Evolutionary conservation across 495 filamentous ascomycete species (phyloP), one percentile per base, ranked within the genome.

Genomic region (Aspergillus panamensis): DNA sequence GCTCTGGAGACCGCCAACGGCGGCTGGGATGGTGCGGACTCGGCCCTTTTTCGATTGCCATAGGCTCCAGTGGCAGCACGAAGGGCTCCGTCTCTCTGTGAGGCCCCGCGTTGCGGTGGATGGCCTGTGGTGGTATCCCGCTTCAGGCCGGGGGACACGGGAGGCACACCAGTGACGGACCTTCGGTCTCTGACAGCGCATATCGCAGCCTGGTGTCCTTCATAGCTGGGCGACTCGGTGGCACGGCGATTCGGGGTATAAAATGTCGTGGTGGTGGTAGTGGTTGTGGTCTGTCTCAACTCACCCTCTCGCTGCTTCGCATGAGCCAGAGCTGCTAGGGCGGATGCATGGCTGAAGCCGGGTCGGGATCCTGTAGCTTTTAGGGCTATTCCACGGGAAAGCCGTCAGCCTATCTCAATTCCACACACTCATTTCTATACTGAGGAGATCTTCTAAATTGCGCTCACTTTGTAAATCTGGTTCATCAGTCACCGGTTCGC

Each of bases 271-370:
- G 84, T 32, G 84, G 16, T 20, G n/a, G 42, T 20, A 8, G 81
- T 21, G 25, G 25, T 25, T 25, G 25, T 25, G 25, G 82, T 67
- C 16, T 82, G 82, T 35, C 77, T 73, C 33, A 84, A 64, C 66
- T 84, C 81, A 29, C 81, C 71, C 0, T 82, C 68, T 61, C 82
- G 87, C 53, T 81, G 80, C 62, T 85, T 85, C 25, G 84, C 77
- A 78, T 90, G 87, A 25, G 89, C 89, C 16, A 94, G 75, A 43
- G 90, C 91, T 35, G 87, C 84, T 51, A 83, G 82, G 19, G 89
- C 90, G 43, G 89, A 89, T 31, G 85, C 82, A 53, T 81, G 78
- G 48, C 84, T 78, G 62, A 92, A 78, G 25, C 89, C 89, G 40
- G 79, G 67, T 19, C 88, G 85, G 58, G 76, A 91, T 58, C 88